Base-by-base conservation (phyloP, 1,284 basidiomycete genomes). In the Cerrena zonata region DNA sequence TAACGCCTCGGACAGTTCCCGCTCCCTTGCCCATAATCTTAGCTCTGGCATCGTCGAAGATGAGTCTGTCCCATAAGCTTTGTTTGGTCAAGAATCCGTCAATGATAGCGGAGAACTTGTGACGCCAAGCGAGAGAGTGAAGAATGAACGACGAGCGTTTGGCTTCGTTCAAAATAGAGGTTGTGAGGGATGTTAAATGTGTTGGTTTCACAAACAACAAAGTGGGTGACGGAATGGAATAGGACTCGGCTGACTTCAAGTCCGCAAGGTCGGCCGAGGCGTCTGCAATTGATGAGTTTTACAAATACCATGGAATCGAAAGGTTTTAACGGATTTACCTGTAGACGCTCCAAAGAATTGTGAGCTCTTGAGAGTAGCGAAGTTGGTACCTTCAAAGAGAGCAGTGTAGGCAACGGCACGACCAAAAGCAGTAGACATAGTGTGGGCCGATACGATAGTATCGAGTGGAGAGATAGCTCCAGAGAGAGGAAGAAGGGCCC, bases 11-110 rank as follows among this genome's bases (percentile, higher is more conserved):
- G 39, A 90, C 56, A 18, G 82, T 80, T 2, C 74, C 71, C 2
- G 79, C 78, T 53, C 75, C 73, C 25, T 77, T 76, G 40, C 81
- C 84, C 52, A 88, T 66, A 4, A 82, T 75, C 53, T 69, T 66
- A 24, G 72, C 74, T 39, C 89, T 76, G 3, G 87, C 86, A 21
- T 67, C 67, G 54, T 84, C 82, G 59, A 89, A 85, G 23, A 89
- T 77, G 13, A 84, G 67, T 40, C 85, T 76, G 61, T 91, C 88
- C 87, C 88, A 91, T 15, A 89, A 67, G 54, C 84, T 84, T 49
- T 88, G 83, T 60, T 82, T 86, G 13, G 79, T 85, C 37, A 88
- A 58, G 58, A 80, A 88, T 7, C 89, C 88, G 56, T 88, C 83
- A 1, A 69, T 62, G 5, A 89, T 64, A 10, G 74, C 78, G 0